Percentiles rank a stretch among this genome's conserved stretches.
Evolutionary conservation across 2,329 filamentous ascomycete species (phyloP).

Genomic region (Xylaria digitata): DNA sequence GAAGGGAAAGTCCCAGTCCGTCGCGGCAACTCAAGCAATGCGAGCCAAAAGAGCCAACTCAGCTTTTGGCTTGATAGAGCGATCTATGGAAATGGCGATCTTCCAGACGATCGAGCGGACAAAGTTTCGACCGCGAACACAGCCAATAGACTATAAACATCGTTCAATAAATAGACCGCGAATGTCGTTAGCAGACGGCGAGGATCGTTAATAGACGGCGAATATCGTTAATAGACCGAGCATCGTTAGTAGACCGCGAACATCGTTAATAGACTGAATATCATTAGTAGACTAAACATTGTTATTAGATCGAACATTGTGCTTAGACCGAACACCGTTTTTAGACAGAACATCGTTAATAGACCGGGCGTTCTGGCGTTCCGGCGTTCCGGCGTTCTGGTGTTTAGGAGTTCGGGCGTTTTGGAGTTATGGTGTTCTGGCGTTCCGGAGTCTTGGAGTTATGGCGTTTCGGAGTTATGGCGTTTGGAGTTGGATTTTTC

Average conservation of each 20-base stretch:
- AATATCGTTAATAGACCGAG: too few relatives aligned
- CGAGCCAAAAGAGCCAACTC: too few relatives aligned
- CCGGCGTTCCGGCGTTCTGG: not conserved
- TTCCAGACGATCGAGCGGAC: too few relatives aligned
- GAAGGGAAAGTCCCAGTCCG: slow-evolving; percentile 81
- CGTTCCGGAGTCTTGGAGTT: too few relatives aligned
- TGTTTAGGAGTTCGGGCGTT: not conserved
- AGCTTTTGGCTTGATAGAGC: too few relatives aligned
- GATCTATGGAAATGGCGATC: too few relatives aligned
- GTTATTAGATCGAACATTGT: not conserved
- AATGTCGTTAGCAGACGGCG: too few relatives aligned
- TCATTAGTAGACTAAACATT: too few relatives aligned
- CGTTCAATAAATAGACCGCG: slow-evolving; percentile 47
- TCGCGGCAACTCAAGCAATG: slow-evolving; percentile 66
- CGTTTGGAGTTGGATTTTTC: too few relatives aligned
- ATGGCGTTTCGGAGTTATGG: too few relatives aligned
- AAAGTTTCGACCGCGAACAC: too few relatives aligned
- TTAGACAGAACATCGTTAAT: not conserved
- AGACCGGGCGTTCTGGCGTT: too few relatives aligned
- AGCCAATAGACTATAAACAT: not conserved
- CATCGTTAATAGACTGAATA: slow-evolving; percentile 41
- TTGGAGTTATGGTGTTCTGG: not conserved
- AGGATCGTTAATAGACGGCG: slow-evolving; percentile 49
- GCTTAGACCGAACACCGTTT: not conserved
- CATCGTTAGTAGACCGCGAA: slow-evolving; percentile 51